phyloP scores from a whole-genome alignment of 2,329 filamentous ascomycete species.

The Drechmeria coniospora region DNA sequence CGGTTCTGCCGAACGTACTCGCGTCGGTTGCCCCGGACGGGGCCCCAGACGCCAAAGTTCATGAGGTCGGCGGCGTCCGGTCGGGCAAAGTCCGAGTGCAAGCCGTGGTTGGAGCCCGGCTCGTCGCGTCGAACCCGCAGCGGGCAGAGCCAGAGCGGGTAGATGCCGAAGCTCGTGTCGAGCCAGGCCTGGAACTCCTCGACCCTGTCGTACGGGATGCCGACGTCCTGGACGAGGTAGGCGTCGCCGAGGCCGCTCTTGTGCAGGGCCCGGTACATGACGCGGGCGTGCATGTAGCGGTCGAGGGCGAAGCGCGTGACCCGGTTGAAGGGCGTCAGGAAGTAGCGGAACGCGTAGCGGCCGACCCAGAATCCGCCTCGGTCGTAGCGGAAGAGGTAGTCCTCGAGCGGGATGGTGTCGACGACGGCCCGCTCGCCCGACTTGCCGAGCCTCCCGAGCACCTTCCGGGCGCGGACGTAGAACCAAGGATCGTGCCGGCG shows the following conservation, averaged over 20 bases:
- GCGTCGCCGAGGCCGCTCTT: slow-evolving; percentile 41
- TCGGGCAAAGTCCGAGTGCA: slow-evolving; percentile 30
- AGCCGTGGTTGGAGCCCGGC: slow-evolving; percentile 25
- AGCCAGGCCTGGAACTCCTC: slow-evolving; percentile 33
- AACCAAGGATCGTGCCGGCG: slow-evolving; percentile 54
- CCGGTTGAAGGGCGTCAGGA: slow-evolving; percentile 48
- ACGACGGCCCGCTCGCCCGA: slow-evolving; percentile 10
- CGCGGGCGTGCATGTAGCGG: slow-evolving; percentile 44
- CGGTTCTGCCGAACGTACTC: slow-evolving; percentile 40
- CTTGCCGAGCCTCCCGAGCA: slow-evolving; percentile 13
- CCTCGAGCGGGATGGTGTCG: slow-evolving; percentile 44
- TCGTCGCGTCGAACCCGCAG: slow-evolving; percentile 27
- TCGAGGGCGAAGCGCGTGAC: slow-evolving; percentile 46
- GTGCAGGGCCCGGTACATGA: slow-evolving; percentile 51
- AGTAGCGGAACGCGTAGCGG: slow-evolving; percentile 46
- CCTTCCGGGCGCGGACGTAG: slow-evolving; percentile 48
- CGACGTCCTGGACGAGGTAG: slow-evolving; percentile 51
- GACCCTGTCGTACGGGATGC: slow-evolving; percentile 27
- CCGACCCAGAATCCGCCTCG: slow-evolving; percentile 56
- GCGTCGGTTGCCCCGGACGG: slow-evolving; percentile 21
- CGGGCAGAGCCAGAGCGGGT: slow-evolving; percentile 42
- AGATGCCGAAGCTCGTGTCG: slow-evolving; percentile 27
- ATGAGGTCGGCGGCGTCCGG: slow-evolving; percentile 26
- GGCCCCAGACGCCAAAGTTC: slow-evolving; percentile 51
- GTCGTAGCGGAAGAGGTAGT: slow-evolving; percentile 60